Conservation (phyloP, 208 protist genomes). For the Trypanosoma boissoni region DNA sequence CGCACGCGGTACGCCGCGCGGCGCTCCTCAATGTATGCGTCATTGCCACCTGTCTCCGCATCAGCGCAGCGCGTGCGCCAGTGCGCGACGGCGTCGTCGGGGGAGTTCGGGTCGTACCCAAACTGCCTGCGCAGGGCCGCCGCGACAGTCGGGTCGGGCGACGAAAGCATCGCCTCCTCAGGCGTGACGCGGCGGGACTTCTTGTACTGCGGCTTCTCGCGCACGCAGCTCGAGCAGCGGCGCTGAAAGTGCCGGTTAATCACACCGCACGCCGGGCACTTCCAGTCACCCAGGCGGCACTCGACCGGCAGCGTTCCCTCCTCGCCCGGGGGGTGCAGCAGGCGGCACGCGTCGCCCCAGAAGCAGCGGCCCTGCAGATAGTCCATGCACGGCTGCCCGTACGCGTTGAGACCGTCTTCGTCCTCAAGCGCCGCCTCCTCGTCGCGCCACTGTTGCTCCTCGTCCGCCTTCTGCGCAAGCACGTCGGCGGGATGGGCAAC, state of each 20-base stretch:
- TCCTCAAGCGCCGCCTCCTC: slow-evolving; percentile 77
- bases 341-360: slow-evolving; percentile 71
- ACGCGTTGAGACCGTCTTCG: slow-evolving; percentile 87
- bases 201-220: slow-evolving; percentile 91
- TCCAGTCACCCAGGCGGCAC: slow-evolving; percentile 90
- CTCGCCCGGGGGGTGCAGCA: slow-evolving; percentile 85
- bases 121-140: slow-evolving; percentile 72
- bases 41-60: slow-evolving; percentile 24
- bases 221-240: slow-evolving; percentile 86
- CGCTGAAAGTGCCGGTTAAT: slow-evolving; percentile 92
- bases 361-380: slow-evolving; percentile 88
- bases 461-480: slow-evolving; percentile 49
- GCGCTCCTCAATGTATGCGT: slow-evolving; percentile 69
- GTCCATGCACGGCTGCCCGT: slow-evolving; percentile 90
- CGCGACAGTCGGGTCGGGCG: slow-evolving; percentile 60
- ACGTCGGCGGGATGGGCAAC: slow-evolving; percentile 72
- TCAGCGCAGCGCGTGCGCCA: slow-evolving; percentile 61
- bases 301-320: slow-evolving; percentile 83
- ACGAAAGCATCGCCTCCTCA: slow-evolving; percentile 70
- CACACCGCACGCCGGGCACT: slow-evolving; percentile 81
- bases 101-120: slow-evolving; percentile 79
- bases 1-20: slow-evolving; percentile 75
- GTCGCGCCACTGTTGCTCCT: slow-evolving; percentile 76
- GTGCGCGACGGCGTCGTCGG: slow-evolving; percentile 62
- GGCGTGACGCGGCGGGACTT: slow-evolving; percentile 41